Base-by-base conservation (phyloP, 352 stramenopile species). In the Pythium oligandrum region DNA sequence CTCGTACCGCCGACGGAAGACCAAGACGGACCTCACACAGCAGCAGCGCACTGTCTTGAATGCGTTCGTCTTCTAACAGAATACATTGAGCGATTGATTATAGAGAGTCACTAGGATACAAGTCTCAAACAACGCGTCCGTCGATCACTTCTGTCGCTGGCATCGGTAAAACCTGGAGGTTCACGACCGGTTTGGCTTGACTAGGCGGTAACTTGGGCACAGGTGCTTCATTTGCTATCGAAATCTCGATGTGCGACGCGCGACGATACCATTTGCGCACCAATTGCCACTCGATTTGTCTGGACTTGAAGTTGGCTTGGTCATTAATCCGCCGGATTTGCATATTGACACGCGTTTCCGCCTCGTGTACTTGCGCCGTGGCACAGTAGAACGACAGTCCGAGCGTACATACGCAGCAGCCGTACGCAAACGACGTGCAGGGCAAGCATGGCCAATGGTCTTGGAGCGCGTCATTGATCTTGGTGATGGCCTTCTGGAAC, bases 391-490 rank as follows among this genome's bases (percentile, higher is more conserved):
- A 75, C 8, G 81, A 92, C 17, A 92, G 57, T 0, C 84, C 84
- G 12, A 88, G 58, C 34, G 84, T 91, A 64, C 84, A 94, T 31
- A 92, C 46, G 59, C 84, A 94, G 64, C 84, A 94, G 34, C 79
- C 79, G 61, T 90, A 92, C 10, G 71, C 79, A 36, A 92, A 89
- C 5, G 81, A 71, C 53, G 78, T 87, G 66, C 75, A 90, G 4
- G 84, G 84, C 53, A 94, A 42, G 61, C 84, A 94, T 10, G 84
- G 84, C 84, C 84, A 94, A 58, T 91, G 79, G 61, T 94, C 84
- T 51, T 77, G 44, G 30, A 94, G 64, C 36, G 84, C 84, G 59
- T 91, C 78, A 59, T 94, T 94, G 60, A 94, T 82, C 55, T 80
- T 86, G 42, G 53, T 63, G 40, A 92, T 58, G 30, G 70, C 80